These are phyloP conservation scores for Filobasidium wieringae DNA, from an alignment of 768 basidiomycete genomes.

Conservation along the genomic window DNA sequence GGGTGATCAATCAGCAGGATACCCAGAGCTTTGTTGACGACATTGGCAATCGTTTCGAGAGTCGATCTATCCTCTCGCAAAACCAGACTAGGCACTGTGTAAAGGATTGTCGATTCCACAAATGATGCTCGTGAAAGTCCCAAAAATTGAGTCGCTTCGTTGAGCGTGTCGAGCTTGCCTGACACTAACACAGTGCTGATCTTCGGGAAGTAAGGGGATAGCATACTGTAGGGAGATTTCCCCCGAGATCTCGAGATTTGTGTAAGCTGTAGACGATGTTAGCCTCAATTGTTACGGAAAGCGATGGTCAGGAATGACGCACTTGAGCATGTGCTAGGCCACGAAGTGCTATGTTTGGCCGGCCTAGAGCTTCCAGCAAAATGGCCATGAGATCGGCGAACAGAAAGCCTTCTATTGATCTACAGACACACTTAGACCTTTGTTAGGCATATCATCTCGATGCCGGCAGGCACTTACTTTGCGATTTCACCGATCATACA, in stretches of 20 bases:
- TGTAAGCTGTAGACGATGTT: constrained; percentile 15
- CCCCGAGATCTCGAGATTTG: constrained; percentile 18
- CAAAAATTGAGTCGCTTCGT: constrained; percentile 28
- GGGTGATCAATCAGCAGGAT: constrained; percentile 22
- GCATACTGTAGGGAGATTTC: constrained; percentile 29
- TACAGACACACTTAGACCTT: not conserved
- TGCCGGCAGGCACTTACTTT: not conserved
- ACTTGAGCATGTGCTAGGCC: constrained; percentile 30
- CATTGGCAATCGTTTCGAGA: constrained; percentile 18
- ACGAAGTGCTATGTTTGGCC: constrained; percentile 17
- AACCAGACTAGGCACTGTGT: constrained; percentile 27
- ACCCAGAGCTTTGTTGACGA: constrained; percentile 21
- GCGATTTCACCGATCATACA: constrained; percentile 21
- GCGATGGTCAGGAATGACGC: not conserved
- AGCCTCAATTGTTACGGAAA: not conserved
- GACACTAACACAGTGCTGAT: constrained; percentile 26
- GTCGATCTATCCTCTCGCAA: constrained; percentile 14
- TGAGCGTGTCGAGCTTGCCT: constrained; percentile 22
- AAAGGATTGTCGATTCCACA: constrained; percentile 24
- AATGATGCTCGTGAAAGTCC: constrained; percentile 23
- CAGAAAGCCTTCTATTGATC: constrained; percentile 11
- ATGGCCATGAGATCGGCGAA: constrained; percentile 20
- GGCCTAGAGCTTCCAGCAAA: constrained; percentile 24
- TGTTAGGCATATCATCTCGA: not conserved
- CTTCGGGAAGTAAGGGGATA: constrained; percentile 24